Base-by-base conservation (phyloP, 768 basidiomycete genomes). In the Coprinopsis marcescibilis region DNA sequence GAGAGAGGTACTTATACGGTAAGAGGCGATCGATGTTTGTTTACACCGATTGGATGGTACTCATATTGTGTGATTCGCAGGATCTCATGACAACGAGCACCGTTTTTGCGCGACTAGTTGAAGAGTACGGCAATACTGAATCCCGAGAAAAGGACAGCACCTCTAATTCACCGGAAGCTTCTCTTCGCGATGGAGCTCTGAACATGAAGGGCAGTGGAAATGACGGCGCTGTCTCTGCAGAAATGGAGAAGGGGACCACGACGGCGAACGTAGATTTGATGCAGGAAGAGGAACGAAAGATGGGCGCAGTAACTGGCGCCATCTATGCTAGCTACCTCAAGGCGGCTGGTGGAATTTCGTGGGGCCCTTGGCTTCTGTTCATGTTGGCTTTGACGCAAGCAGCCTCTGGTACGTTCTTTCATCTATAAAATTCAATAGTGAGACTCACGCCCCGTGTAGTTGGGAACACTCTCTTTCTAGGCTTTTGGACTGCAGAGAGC, bases 401-500 rank as follows among this genome's bases (percentile, higher is more conserved):
- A 3, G 64, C 75, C n/a, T 61, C 67, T 63, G 78, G 79, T 76
- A 23, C 20, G 59, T 44, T 6, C 27, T 29, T 15, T 6, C 8
- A 20, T 30, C 23, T 4, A 19, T 38, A 21, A 8, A 27, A 10
- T 30, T 43, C 3, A 30, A 27, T n/a, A 23, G 30, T 3, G 1
- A 15, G 3, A 19, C 8, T 26, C 19, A 26, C 37, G 37, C 26
- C 42, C 17, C 6, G 37, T 29, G 15, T 44, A 77, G 84, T 88
- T 24, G 78, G 72, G 0, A 82, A 77, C 51, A 81, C 75, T 27
- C 59, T 90, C 3, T 79, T 85, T 65, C 70, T 90, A 15, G 85
- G 85, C 0, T 86, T 81, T 53, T 90, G 86, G 86, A 80, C 81
- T 0, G 69, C 70, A 1, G 49, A 66, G 14, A 75, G 65, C n/a